Percentiles rank a stretch among this genome's conserved stretches.
Conservation (phyloP, 1,284 basidiomycete species). For the Rugosomyces carneus region DNA sequence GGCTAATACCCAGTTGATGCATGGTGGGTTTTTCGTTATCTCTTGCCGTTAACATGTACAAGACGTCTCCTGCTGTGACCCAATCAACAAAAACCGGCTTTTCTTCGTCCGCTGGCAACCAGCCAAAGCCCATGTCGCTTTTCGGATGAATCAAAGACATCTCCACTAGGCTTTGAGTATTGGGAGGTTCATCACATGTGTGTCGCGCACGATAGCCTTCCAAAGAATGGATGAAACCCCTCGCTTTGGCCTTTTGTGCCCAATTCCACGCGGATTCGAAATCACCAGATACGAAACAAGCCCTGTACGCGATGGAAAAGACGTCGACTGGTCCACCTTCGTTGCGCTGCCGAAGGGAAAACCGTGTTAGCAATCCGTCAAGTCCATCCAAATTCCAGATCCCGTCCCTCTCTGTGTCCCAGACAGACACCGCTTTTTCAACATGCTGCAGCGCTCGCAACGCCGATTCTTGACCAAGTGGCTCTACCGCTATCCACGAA, state of each 20-base stretch:
- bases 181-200: background rate
- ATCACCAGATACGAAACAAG: conserved; percentile 1
- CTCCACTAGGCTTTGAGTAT: background rate
- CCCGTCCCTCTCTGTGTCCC: conserved; percentile 1
- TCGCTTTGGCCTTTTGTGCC: conserved; percentile 2
- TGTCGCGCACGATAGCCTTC: background rate
- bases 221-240: background rate
- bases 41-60: background rate
- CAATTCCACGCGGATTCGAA: background rate
- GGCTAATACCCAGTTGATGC: background rate
- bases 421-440: background rate
- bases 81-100: background rate
- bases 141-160: background rate
- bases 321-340: conserved; percentile 2
- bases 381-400: conserved; percentile 2
- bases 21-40: background rate
- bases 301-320: background rate
- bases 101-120: background rate
- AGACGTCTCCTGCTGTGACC: background rate
- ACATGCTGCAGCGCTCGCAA: background rate
- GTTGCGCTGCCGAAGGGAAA: background rate
- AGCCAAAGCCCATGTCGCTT: background rate
- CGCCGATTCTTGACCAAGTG: background rate
- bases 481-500: background rate
- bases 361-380: conserved; percentile 1